Base-by-base conservation (phyloP, 331 rosid species). In the Acacia concinna region DNA sequence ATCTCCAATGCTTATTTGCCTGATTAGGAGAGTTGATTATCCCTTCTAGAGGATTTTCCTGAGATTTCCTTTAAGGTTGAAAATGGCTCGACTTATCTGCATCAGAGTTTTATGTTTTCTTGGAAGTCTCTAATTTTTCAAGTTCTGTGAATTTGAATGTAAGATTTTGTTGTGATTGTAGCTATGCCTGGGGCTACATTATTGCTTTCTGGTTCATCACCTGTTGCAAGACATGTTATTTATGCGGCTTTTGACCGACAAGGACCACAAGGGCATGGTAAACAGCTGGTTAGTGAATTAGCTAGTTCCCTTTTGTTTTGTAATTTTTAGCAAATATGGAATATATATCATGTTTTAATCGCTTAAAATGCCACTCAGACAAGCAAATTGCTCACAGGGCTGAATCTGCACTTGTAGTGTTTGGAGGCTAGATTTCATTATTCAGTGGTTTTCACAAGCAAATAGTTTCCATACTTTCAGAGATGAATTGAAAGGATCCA, bases 221-320 rank as follows among this genome's bases (percentile, higher is more conserved):
- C 91, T 70, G 84, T 91, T 82, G 97, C 90, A 65, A 88, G 91
- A 81, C 94, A 87, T 89, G 90, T 93, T 71, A 83, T 83, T 78
- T 34, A 81, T 81, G 84, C 90, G 28, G 96, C 98, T 40, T 93
- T 96, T 78, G 93, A 91, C 83, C 82, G 89, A 83, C 99, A 74
- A 60, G 94, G 91, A 49, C 84, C 91, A 81, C 96, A 81, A 49
- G 91, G 90, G 30, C 98, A 80, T 81, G 98, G 97, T 51, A 91
- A 79, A 90, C 97, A 91, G 84, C 89, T 93, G 97, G 98, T 96
- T 68, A 79, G 93, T 87, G 83, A 71, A 46, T 73, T 64, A 2
- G 59, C 63, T 31, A 8, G 34, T 57, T 68, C 64, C 37, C 28
- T 52, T 43, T 40, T 35, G 49, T 65, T 72, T 73, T 49, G 43